Conservation (phyloP, 164 flowering plant species). For the Echeveria elegans region DNA sequence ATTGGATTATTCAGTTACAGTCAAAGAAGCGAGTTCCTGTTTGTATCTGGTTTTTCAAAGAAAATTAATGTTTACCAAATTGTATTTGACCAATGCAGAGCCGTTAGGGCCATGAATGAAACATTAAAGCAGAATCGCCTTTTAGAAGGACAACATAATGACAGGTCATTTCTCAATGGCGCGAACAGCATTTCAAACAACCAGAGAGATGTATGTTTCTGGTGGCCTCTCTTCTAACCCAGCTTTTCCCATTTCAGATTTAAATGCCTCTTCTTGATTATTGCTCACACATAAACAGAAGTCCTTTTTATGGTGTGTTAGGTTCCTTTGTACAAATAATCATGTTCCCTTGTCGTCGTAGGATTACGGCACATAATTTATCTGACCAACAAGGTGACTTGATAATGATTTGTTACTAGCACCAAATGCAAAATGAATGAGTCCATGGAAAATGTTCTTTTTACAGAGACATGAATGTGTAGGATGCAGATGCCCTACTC, state of each 20-base stretch:
- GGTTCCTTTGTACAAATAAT: neutral
- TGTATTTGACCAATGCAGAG: slow-evolving; percentile 33
- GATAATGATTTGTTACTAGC: neutral
- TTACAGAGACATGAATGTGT: too few relatives aligned
- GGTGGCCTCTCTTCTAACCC: neutral
- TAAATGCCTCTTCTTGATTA: neutral
- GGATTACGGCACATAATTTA: neutral
- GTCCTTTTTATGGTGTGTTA: neutral
- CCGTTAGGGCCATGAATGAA: slow-evolving; percentile 97
- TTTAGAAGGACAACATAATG: slow-evolving; percentile 36
- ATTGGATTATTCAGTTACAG: neutral
- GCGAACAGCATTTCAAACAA: too few relatives aligned
- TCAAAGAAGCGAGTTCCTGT: neutral
- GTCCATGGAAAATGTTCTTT: too few relatives aligned
- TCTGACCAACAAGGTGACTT: neutral
- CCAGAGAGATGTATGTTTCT: slow-evolving; percentile 35
- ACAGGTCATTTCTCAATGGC: slow-evolving; percentile 25
- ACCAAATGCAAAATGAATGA: neutral
- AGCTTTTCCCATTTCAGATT: neutral
- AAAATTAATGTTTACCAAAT: neutral
- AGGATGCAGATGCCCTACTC: neutral
- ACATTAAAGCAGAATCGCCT: slow-evolving; percentile 84
- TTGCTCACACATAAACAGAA: neutral
- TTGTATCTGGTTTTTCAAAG: neutral
- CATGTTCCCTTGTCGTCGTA: neutral